Conservation (phyloP, 2,329 filamentous ascomycete genomes). For the Neurospora sp. region DNA sequence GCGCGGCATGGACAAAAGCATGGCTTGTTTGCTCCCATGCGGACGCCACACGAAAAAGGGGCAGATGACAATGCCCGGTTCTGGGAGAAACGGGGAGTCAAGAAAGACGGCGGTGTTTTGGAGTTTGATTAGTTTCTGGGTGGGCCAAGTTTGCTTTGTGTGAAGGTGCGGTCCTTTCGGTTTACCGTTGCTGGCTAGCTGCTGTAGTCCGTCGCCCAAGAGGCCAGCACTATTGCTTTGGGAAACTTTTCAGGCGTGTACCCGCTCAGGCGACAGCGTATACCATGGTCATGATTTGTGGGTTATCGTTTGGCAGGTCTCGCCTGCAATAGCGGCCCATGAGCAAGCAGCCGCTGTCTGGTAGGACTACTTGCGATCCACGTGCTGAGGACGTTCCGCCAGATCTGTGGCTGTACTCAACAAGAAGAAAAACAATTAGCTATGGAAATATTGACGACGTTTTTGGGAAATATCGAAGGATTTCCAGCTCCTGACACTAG, state of each 20-base stretch:
- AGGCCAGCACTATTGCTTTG: neutral
- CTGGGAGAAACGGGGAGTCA: neutral
- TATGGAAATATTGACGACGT: neutral
- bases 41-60: neutral
- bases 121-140: neutral
- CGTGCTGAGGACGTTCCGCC: conserved; percentile 7
- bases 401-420: conserved; percentile 3
- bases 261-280: neutral
- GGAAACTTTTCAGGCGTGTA: conserved; percentile 1
- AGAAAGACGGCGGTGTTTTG: neutral
- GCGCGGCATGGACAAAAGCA: neutral
- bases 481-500: neutral
- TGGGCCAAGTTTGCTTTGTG: neutral
- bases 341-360: conserved; percentile 7
- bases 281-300: neutral
- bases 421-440: neutral
- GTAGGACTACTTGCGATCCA: conserved; percentile 12
- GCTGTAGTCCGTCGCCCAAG: neutral
- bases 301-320: conserved; percentile 3
- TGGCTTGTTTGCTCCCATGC: neutral
- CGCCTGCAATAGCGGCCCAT: conserved; percentile 7
- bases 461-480: neutral
- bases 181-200: neutral
- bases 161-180: neutral
- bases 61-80: neutral